Base-by-base conservation (phyloP, 2,329 filamentous ascomycete species). In the Colletotrichum sojae region DNA sequence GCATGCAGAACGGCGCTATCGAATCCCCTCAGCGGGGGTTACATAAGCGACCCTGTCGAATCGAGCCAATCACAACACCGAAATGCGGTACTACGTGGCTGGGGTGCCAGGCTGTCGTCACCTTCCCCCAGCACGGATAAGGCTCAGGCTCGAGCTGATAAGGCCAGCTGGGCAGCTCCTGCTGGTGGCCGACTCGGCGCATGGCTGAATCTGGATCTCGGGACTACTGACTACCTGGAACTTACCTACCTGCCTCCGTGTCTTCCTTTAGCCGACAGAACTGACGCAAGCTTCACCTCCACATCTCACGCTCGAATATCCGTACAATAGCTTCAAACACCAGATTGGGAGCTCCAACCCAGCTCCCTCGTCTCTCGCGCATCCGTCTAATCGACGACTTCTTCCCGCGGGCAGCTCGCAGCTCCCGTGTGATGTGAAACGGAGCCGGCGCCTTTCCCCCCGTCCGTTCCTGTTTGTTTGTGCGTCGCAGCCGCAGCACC, bases 371-470 rank as follows among this genome's bases (percentile, higher is more conserved):
- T 45, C 63, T 40, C 25, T 49, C 22, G 8, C 39, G 45, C 27
- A 46, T 40, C 52, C 55, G 45, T 62, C 56, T 16, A 18, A 27
- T 39, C 63, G 55, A 55, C n/a, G 45, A 18, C 39, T 6, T 36
- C 27, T 9, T 43, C 22, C 27, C 52, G 22, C 48, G n/a, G 40
- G 46, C 53, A 43, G 46, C 67, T 64, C 40, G 54, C 58, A 51
- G 53, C 43, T 43, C 58, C 61, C 67, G 67, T 70, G 61, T 70
- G 67, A 70, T 63, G 70, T 70, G 67, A 68, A 70, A 71, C 70
- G 62, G 62, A 49, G 63, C 62, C 49, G 55, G 55, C 55, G 49
- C 48, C 48, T 56, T 57, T 25, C 67, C 40, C 45, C 45, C 43
- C 67, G 43, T 53, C 48, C 54, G 48, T 62, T 43, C 27, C 31